Conservation (phyloP, 2,329 filamentous ascomycete genomes). For the Ceratocystis cacaofunesta region DNA sequence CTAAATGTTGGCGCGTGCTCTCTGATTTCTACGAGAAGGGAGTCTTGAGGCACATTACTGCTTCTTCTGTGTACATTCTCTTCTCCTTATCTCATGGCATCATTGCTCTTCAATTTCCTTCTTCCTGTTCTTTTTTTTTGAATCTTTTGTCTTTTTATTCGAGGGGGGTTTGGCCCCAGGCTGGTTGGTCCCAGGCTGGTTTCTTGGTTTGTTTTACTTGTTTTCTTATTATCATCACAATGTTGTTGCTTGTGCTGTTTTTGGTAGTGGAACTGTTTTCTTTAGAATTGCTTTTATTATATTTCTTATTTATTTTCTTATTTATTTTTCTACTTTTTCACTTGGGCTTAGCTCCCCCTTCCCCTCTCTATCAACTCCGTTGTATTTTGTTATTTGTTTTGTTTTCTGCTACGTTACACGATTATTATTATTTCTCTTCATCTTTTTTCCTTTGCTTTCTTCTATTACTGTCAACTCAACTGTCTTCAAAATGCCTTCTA, state of each 20-base stretch:
- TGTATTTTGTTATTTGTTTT: background rate
- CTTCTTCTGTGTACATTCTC: too few species aligned
- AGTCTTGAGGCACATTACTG: too few species aligned
- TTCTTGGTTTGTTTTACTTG: background rate
- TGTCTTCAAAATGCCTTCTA: constrained; percentile 6
- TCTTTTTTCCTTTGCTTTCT: background rate
- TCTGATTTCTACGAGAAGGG: too few species aligned
- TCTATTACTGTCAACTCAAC: constrained; percentile 11
- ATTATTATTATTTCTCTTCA: background rate
- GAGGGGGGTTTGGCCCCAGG: too few species aligned
- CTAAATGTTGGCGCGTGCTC: too few species aligned
- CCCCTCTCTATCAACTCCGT: background rate
- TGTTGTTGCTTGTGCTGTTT: background rate
- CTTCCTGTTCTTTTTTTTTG: background rate
- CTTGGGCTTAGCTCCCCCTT: background rate
- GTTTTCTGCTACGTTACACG: background rate
- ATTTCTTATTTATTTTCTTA: background rate
- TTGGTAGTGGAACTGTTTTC: background rate
- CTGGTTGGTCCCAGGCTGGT: too few species aligned
- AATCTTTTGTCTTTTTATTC: background rate
- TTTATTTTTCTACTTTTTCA: background rate
- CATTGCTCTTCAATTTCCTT: too few species aligned
- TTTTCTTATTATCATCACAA: constrained; percentile 3
- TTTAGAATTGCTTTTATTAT: constrained; percentile 2
- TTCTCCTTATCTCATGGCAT: too few species aligned